Evolutionary conservation across 139 green algal species (phyloP).

Genomic region (Closterium sp.): DNA sequence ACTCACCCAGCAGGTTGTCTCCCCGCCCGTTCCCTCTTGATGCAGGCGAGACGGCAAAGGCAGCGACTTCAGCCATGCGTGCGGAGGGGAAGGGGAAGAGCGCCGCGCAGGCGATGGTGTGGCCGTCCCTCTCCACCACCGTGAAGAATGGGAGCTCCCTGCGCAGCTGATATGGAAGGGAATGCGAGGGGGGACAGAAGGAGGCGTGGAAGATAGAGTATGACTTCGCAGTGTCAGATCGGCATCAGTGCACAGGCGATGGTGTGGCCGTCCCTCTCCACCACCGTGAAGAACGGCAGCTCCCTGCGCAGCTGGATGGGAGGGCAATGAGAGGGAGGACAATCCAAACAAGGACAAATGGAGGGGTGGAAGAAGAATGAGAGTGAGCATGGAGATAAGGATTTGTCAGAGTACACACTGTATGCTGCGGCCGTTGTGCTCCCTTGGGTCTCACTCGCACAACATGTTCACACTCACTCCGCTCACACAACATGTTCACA

Average conservation of each 20-base stretch:
- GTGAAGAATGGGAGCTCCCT: slow-evolving; percentile 63
- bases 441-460: too few relatives aligned
- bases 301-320: slow-evolving; percentile 43
- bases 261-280: slow-evolving; percentile 52
- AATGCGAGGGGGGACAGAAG: too few relatives aligned
- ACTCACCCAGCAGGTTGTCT: slow-evolving; percentile 79
- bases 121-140: slow-evolving; percentile 59
- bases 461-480: too few relatives aligned
- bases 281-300: slow-evolving; percentile 64
- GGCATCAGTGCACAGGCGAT: slow-evolving; percentile 77
- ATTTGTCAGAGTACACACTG: too few relatives aligned
- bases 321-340: too few relatives aligned
- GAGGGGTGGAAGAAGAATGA: too few relatives aligned
- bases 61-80: slow-evolving; percentile 74
- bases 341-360: too few relatives aligned
- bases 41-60: slow-evolving; percentile 77
- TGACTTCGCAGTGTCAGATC: too few relatives aligned
- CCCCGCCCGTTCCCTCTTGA: slow-evolving; percentile 79
- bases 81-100: slow-evolving; percentile 64
- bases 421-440: too few relatives aligned
- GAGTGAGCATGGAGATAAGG: too few relatives aligned
- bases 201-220: too few relatives aligned
- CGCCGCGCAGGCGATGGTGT: slow-evolving; percentile 68
- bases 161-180: neutral
- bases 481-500: too few relatives aligned